Conservation (phyloP, 208 protist genomes). For the Zelonia costaricensis region DNA sequence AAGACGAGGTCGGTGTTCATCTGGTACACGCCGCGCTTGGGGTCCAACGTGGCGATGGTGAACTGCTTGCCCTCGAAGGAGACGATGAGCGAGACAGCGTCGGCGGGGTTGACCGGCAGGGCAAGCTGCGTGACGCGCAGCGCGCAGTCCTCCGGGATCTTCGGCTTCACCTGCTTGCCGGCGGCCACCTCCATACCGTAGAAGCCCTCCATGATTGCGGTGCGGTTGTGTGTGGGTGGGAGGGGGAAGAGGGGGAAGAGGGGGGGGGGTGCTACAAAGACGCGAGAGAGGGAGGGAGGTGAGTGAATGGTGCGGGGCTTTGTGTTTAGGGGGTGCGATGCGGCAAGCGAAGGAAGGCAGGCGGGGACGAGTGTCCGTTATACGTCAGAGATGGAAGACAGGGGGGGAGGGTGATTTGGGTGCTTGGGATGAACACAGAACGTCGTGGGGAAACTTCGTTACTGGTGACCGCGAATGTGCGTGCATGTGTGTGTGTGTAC, state of each 20-base stretch:
- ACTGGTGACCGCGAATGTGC: too few species aligned
- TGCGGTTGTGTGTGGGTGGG: not conserved
- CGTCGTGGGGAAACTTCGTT: too few species aligned
- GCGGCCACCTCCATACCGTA: slow-evolving; percentile 78
- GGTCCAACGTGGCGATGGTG: slow-evolving; percentile 87
- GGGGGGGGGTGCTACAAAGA: not conserved
- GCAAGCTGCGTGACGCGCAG: slow-evolving; percentile 88
- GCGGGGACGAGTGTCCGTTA: too few species aligned
- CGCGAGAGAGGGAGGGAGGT: not conserved
- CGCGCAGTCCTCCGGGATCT: slow-evolving; percentile 79
- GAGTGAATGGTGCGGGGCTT: too few species aligned
- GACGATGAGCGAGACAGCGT: slow-evolving; percentile 69
- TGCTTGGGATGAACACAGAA: too few species aligned
- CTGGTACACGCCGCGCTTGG: slow-evolving; percentile 80
- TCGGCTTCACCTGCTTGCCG: slow-evolving; percentile 82
- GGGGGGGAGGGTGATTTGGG: too few species aligned
- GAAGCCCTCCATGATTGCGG: slow-evolving; percentile 82
- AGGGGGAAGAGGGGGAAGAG: not conserved
- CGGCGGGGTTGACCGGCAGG: slow-evolving; percentile 79
- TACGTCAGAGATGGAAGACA: too few species aligned
- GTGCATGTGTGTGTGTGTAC: slow-evolving; percentile 4
- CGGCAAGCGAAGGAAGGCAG: too few species aligned
- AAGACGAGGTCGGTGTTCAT: slow-evolving; percentile 88
- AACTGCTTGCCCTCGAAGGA: slow-evolving; percentile 89
- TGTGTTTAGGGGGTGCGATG: too few species aligned